Percentiles rank a stretch among this genome's conserved stretches.
These are phyloP conservation scores for Scutellaria minor DNA, from an alignment of 257 asterid genomes.

Conservation along the genomic window DNA sequence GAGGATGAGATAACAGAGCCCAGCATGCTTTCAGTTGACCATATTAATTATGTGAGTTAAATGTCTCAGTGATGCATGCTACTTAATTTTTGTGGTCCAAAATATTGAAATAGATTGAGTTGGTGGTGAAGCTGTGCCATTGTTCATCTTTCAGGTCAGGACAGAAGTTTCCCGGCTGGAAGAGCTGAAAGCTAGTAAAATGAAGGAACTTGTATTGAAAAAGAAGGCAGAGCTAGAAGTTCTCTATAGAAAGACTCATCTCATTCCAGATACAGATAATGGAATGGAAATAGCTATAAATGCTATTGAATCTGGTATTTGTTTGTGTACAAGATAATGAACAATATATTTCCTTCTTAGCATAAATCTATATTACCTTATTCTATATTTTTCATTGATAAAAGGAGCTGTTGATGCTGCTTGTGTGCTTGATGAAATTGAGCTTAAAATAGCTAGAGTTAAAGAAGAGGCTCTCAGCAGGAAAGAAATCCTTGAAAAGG, in stretches of 20 bases:
- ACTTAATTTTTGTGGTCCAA: slow-evolving; percentile 20
- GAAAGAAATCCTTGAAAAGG: slow-evolving; percentile 91
- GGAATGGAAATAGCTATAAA: slow-evolving; percentile 58
- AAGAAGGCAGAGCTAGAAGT: slow-evolving; percentile 86
- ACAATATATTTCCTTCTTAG: slow-evolving; percentile 9
- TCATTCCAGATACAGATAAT: slow-evolving; percentile 63
- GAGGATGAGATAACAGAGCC: slow-evolving; percentile 89
- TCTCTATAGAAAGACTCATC: slow-evolving; percentile 74
- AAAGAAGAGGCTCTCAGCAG: slow-evolving; percentile 88
- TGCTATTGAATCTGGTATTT: slow-evolving; percentile 86
- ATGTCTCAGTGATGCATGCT: slow-evolving; percentile 14
- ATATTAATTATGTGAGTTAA: slow-evolving; percentile 67
- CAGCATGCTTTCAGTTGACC: slow-evolving; percentile 67
- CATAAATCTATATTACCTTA: slow-evolving; percentile 16
- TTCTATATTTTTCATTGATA: slow-evolving; percentile 27
- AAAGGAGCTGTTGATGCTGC: slow-evolving; percentile 81
- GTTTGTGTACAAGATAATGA: slow-evolving; percentile 20
- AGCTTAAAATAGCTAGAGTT: slow-evolving; percentile 71
- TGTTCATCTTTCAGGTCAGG: slow-evolving; percentile 55
- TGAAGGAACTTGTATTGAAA: slow-evolving; percentile 89
- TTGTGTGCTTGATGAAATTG: slow-evolving; percentile 81
- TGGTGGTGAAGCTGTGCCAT: slow-evolving; percentile 33
- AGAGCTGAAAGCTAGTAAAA: slow-evolving; percentile 85
- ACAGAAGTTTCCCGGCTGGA: slow-evolving; percentile 85
- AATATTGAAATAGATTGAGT: background rate